These are phyloP conservation scores for Stagonosporopsis chrysanthemi DNA, from an alignment of 2,329 filamentous ascomycete species.

Conservation along the genomic window DNA sequence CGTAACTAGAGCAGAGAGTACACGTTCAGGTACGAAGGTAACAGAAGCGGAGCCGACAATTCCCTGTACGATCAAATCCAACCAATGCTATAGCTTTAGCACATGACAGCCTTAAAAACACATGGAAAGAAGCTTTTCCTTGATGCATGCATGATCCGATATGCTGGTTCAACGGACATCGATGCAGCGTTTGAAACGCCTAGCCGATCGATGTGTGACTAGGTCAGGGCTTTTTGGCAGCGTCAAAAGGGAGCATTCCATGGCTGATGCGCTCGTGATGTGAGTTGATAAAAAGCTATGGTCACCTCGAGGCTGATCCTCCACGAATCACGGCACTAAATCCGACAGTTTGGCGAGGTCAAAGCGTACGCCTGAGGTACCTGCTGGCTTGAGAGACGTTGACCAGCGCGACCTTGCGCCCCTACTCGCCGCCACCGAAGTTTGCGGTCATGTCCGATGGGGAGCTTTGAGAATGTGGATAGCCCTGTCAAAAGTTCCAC, in stretches of 20 bases:
- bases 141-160: constrained; percentile 29
- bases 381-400: constrained; percentile 22
- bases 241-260: constrained; percentile 17
- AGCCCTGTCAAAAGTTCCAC: constrained; percentile 12
- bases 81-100: constrained; percentile 23
- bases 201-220: constrained; percentile 22
- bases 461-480: constrained; percentile 3
- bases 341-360: constrained; percentile 28
- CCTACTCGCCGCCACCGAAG: constrained; percentile 24
- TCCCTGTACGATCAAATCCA: constrained; percentile 18
- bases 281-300: constrained; percentile 30
- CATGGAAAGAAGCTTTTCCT: constrained; percentile 31
- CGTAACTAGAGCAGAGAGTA: background rate
- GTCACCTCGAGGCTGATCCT: constrained; percentile 26
- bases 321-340: constrained; percentile 28
- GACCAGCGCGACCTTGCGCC: constrained; percentile 19
- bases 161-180: constrained; percentile 23
- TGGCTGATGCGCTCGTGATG: constrained; percentile 24
- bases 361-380: constrained; percentile 26
- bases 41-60: constrained; percentile 16
- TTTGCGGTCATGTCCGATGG: constrained; percentile 28
- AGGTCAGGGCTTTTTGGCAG: constrained; percentile 21
- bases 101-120: constrained; percentile 20
- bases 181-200: constrained; percentile 27
- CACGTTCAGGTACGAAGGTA: constrained; percentile 8